Evolutionary conservation across 208 protist species (phyloP).

Genomic region (Wallacemonas sp.): DNA sequence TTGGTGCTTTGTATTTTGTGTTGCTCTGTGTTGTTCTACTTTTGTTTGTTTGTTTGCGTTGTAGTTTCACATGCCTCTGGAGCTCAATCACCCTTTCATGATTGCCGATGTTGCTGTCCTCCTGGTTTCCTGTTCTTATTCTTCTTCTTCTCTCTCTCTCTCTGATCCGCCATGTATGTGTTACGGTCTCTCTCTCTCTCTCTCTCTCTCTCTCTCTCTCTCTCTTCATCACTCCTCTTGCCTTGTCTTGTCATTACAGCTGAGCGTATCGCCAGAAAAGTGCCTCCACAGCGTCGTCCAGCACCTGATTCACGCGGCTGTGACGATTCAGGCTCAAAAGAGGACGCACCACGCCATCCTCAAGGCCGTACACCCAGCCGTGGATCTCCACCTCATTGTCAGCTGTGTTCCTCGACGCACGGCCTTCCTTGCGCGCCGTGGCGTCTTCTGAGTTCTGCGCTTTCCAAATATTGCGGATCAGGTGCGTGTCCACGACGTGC

Average conservation of each 20-base stretch:
- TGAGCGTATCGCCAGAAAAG: constrained; percentile 69
- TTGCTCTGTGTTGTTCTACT: no score
- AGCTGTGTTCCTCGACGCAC: constrained; percentile 18
- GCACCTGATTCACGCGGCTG: constrained; percentile 40
- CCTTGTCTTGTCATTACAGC: constrained; percentile 19
- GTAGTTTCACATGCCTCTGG: no score
- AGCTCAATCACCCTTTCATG: no score
- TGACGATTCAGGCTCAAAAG: constrained; percentile 62
- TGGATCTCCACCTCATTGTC: constrained; percentile 67
- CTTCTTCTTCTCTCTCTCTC: constrained; percentile 1
- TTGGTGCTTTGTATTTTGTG: no score
- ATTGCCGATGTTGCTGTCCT: not conserved
- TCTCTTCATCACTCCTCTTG: not conserved
- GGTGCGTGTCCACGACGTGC: constrained; percentile 63
- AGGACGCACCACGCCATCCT: constrained; percentile 60
- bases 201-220: constrained; percentile 12
- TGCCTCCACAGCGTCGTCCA: constrained; percentile 52
- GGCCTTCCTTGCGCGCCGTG: constrained; percentile 29
- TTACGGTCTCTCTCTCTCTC: no score
- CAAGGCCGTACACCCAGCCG: constrained; percentile 76
- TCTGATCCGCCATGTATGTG: not conserved
- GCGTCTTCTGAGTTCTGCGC: constrained; percentile 51
- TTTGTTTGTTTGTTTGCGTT: no score
- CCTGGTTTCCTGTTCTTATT: not conserved
- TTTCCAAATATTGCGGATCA: constrained; percentile 54